phyloP scores from a whole-genome alignment of 2,329 filamentous ascomycete genomes.

The Penicillium sp. region DNA sequence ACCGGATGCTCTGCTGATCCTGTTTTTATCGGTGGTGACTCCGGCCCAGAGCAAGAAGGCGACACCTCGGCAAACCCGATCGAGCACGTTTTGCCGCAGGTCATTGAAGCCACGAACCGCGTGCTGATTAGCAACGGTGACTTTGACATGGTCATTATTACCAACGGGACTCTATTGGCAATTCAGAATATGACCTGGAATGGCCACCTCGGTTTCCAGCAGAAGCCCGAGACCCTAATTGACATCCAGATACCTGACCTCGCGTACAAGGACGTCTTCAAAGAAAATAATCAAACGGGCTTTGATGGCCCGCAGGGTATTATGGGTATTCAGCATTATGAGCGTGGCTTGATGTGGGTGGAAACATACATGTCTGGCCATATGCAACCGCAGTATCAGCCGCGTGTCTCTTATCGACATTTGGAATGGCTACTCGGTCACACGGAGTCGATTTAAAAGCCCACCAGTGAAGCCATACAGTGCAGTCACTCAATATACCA shows the following conservation, averaged over 20 bases:
- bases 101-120: constrained; percentile 54
- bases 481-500: too few species aligned
- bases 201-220: constrained; percentile 65
- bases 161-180: constrained; percentile 64
- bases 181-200: constrained; percentile 84
- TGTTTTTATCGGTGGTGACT: constrained; percentile 44
- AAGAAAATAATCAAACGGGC: constrained; percentile 57
- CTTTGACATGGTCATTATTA: constrained; percentile 64
- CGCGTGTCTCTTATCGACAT: constrained; percentile 62
- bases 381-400: constrained; percentile 57
- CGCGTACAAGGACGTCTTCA: constrained; percentile 47
- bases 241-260: constrained; percentile 44
- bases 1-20: constrained; percentile 31
- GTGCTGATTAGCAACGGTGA: constrained; percentile 70
- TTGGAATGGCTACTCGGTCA: constrained; percentile 42
- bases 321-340: constrained; percentile 65
- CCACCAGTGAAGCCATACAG: too few species aligned
- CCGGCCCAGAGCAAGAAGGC: constrained; percentile 32
- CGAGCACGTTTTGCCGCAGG: constrained; percentile 45
- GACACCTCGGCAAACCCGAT: constrained; percentile 48
- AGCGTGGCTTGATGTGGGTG: constrained; percentile 70
- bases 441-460: constrained; percentile 26
- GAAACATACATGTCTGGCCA: constrained; percentile 34
- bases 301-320: constrained; percentile 60
- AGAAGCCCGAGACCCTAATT: constrained; percentile 51